A percentile compares a stretch with the other conserved stretches of the same genome.
phyloP scores from a whole-genome alignment of 2,329 filamentous ascomycete genomes.

The Eutypa lata region DNA sequence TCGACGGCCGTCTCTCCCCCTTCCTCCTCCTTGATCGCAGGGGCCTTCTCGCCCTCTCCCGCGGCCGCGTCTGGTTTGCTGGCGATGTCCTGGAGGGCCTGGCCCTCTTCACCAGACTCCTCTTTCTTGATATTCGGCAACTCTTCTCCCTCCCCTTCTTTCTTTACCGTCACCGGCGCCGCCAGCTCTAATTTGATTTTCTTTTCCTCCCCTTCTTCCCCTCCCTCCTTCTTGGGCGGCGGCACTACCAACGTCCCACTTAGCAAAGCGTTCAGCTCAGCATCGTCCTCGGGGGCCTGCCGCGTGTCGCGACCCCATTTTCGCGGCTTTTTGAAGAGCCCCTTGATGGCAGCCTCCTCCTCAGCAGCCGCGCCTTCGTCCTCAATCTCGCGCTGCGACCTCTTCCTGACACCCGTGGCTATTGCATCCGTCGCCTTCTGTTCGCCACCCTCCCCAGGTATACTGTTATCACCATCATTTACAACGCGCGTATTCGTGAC shows the following conservation, averaged over 20 bases:
- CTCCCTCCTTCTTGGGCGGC: slow-evolving; percentile 26
- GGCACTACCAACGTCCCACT: slow-evolving; percentile 31
- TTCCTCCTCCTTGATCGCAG: slow-evolving; percentile 28
- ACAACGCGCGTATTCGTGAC: slow-evolving; percentile 62
- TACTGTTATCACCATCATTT: slow-evolving; percentile 30
- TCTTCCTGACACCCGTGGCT: slow-evolving; percentile 60
- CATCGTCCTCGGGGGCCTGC: slow-evolving; percentile 46
- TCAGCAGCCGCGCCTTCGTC: slow-evolving; percentile 58
- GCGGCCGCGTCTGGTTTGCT: slow-evolving; percentile 1
- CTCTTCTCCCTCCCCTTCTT: slow-evolving; percentile 24
- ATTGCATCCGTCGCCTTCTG: slow-evolving; percentile 40
- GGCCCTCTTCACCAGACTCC: slow-evolving; percentile 23
- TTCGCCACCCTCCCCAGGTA: slow-evolving; percentile 35
- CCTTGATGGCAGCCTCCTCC: slow-evolving; percentile 55
- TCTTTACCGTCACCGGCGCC: slow-evolving; percentile 3
- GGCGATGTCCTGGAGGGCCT: slow-evolving; percentile 7
- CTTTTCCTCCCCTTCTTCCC: background rate
- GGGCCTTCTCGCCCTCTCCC: background rate
- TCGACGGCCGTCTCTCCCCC: slow-evolving; percentile 23
- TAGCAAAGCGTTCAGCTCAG: slow-evolving; percentile 62
- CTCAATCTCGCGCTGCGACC: slow-evolving; percentile 40
- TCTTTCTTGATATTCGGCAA: slow-evolving; percentile 41
- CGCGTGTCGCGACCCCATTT: slow-evolving; percentile 53
- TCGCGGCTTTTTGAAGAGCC: slow-evolving; percentile 57
- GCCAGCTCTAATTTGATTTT: slow-evolving; percentile 6